phyloP scores from a whole-genome alignment of 257 asterid genomes.

The Cordia subcordata region DNA sequence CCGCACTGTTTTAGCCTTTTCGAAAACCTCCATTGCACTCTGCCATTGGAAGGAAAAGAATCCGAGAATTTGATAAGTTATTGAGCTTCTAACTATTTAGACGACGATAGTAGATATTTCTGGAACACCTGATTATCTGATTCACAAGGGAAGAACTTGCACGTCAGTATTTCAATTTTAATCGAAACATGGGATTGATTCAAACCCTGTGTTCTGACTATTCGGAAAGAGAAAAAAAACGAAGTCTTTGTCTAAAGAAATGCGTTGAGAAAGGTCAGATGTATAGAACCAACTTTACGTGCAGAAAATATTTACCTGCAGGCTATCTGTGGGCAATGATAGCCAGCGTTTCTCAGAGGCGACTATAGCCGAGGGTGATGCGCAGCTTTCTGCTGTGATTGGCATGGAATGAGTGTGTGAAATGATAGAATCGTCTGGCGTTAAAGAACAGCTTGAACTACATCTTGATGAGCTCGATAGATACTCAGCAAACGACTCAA shows the following conservation, averaged over 20 bases:
- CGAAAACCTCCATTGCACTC: background rate
- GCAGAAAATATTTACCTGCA: constrained; percentile 8
- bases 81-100: too few relatives aligned
- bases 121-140: too few relatives aligned
- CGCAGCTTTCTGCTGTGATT: constrained; percentile 1
- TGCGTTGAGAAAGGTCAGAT: too few relatives aligned
- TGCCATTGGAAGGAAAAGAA: background rate
- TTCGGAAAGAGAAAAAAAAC: too few relatives aligned
- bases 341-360: constrained; percentile 24
- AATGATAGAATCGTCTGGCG: constrained; percentile 8
- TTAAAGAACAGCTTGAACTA: constrained; percentile 29
- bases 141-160: too few relatives aligned
- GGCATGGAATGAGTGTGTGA: constrained; percentile 6
- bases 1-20: background rate
- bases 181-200: too few relatives aligned
- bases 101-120: too few relatives aligned
- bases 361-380: constrained; percentile 3
- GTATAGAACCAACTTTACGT: too few relatives aligned
- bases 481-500: constrained; percentile 20
- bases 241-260: too few relatives aligned
- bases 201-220: too few relatives aligned
- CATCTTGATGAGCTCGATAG: constrained; percentile 22
- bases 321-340: constrained; percentile 25
- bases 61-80: background rate
- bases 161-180: too few relatives aligned